phyloP scores from a whole-genome alignment of 2,329 filamentous ascomycete genomes.

The Neonectria neomacrospora region DNA sequence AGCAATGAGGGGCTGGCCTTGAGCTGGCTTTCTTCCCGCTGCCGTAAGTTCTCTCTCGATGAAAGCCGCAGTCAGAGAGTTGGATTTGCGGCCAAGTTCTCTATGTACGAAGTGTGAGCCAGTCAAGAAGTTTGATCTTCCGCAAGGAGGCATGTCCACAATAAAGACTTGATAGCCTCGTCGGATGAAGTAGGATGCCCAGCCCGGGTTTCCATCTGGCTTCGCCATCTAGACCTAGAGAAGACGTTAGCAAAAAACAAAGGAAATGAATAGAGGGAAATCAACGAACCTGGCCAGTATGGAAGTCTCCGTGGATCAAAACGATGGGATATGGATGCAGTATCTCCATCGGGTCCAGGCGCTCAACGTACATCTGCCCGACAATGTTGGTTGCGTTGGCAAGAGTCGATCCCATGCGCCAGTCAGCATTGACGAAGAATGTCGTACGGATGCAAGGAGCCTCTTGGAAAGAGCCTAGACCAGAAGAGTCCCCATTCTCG shows the following conservation, averaged over 20 bases:
- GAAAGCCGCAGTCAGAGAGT: slow-evolving; percentile 32
- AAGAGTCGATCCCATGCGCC: slow-evolving; percentile 29
- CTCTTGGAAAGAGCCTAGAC: slow-evolving; percentile 12
- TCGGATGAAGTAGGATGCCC: slow-evolving; percentile 57
- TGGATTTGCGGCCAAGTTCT: slow-evolving; percentile 32
- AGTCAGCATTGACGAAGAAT: slow-evolving; percentile 44
- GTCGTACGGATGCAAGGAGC: slow-evolving; percentile 33
- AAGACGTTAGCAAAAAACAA: not conserved
- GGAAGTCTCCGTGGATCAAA: slow-evolving; percentile 52
- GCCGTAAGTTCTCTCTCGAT: slow-evolving; percentile 50
- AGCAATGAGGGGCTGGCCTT: not conserved
- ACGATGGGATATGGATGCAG: slow-evolving; percentile 43
- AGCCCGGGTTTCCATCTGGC: slow-evolving; percentile 58
- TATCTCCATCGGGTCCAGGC: slow-evolving; percentile 37
- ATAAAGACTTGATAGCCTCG: slow-evolving; percentile 57
- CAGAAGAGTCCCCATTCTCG: not conserved
- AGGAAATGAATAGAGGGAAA: not conserved
- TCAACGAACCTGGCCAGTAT: slow-evolving; percentile 47
- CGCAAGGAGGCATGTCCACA: slow-evolving; percentile 55
- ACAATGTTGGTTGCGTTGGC: slow-evolving; percentile 32
- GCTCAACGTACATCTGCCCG: slow-evolving; percentile 52
- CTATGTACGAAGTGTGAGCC: slow-evolving; percentile 35
- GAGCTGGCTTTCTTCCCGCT: slow-evolving; percentile 29
- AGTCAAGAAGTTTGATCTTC: slow-evolving; percentile 48
- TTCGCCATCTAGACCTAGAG: slow-evolving; percentile 56